Evolutionary conservation across 169 alveolate species (phyloP).

Genomic region (Plasmodium gaboni): DNA sequence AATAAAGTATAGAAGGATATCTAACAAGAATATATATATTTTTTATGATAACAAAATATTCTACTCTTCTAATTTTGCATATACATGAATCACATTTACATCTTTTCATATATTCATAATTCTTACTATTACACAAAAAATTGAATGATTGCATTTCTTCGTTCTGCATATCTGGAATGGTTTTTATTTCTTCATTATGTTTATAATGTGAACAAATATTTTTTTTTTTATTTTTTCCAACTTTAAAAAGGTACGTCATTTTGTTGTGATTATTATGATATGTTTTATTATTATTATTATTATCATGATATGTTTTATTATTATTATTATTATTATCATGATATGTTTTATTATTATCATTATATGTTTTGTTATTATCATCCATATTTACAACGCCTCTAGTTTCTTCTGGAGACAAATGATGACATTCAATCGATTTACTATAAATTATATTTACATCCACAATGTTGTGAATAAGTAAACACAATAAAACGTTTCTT

Average conservation of each 20-base stretch:
- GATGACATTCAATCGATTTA: conserved; percentile 53
- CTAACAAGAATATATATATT: conserved; percentile 49
- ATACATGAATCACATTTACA: conserved; percentile 50
- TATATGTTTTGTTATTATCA: not conserved
- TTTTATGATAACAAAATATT: conserved; percentile 51
- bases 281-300: too few species aligned
- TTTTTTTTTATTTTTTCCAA: too few species aligned
- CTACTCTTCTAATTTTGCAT: conserved; percentile 64
- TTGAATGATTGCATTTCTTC: conserved; percentile 13
- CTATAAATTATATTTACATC: conserved; percentile 31
- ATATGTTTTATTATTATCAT: not conserved
- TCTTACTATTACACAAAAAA: conserved; percentile 16
- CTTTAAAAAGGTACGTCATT: too few species aligned
- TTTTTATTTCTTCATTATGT: not conserved
- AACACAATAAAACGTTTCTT: conserved; percentile 40
- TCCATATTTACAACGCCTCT: not conserved
- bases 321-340: not conserved
- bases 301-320: too few species aligned
- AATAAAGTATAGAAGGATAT: conserved; percentile 63
- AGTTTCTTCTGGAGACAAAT: not conserved
- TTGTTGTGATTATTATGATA: too few species aligned
- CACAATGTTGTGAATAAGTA: conserved; percentile 46
- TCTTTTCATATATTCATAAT: conserved; percentile 63
- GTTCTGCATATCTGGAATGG: not conserved
- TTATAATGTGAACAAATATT: too few species aligned